Evolutionary conservation across 176 grass and related monocot species (phyloP).

Genomic region (Ensete glaucum): DNA sequence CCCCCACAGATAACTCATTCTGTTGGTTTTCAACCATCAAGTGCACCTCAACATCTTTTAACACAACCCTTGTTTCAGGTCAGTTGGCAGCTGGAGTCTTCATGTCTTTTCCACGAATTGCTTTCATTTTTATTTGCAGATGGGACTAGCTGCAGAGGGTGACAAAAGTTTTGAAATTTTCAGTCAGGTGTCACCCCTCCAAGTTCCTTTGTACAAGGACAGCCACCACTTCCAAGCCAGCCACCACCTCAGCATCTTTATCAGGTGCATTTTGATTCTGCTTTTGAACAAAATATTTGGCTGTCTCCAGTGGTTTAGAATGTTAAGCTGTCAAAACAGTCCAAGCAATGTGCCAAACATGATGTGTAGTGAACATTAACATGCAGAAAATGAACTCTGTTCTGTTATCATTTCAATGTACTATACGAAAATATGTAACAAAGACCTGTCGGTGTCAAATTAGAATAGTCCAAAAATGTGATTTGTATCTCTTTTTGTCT

Average conservation of each 20-base stretch:
- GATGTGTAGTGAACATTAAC: neutral
- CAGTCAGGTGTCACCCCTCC: conserved; percentile 56
- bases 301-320: neutral
- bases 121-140: neutral
- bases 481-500: neutral
- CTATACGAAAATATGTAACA: too few species aligned
- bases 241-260: conserved; percentile 41
- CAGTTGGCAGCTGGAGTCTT: neutral
- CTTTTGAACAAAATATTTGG: neutral
- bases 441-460: too few species aligned
- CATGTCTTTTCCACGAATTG: neutral
- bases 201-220: conserved; percentile 58
- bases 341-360: neutral
- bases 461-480: too few species aligned
- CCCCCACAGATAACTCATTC: conserved; percentile 9
- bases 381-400: neutral
- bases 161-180: neutral
- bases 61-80: conserved; percentile 7
- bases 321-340: neutral
- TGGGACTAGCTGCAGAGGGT: neutral
- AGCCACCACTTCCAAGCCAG: conserved; percentile 26
- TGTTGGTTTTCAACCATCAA: conserved; percentile 15
- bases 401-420: too few species aligned
- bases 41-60: conserved; percentile 7
- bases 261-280: conserved; percentile 33